Conservation (phyloP, 306 rosid species). For the Cucurbita maxima region DNA sequence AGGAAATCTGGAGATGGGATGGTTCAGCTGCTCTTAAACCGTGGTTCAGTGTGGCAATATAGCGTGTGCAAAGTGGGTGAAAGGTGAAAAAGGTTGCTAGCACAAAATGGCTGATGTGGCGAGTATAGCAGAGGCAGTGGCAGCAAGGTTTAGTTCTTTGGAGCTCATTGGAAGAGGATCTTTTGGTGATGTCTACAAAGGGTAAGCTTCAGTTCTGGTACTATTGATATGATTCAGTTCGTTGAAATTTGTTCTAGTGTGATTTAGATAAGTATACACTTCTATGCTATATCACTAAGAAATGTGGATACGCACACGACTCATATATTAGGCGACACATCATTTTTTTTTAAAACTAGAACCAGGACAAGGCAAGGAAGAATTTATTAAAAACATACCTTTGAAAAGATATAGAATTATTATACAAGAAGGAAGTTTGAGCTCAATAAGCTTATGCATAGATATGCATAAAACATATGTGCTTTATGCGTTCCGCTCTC, state of each 20-base stretch:
- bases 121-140: slow-evolving; percentile 62
- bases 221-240: neutral
- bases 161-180: slow-evolving; percentile 97
- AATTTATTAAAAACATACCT: no score
- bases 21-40: slow-evolving; percentile 5
- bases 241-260: neutral
- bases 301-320: neutral
- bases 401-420: neutral
- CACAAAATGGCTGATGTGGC: slow-evolving; percentile 63
- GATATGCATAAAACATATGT: neutral
- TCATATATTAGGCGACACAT: neutral
- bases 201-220: slow-evolving; percentile 33
- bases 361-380: neutral
- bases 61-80: slow-evolving; percentile 17
- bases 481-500: neutral
- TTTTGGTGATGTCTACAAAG: slow-evolving; percentile 91
- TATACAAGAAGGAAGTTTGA: no score
- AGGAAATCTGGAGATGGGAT: slow-evolving; percentile 17
- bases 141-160: slow-evolving; percentile 66
- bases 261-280: neutral
- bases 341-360: neutral
- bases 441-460: no score
- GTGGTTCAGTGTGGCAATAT: slow-evolving; percentile 19
- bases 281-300: neutral
- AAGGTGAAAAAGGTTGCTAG: slow-evolving; percentile 18